phyloP scores from a whole-genome alignment of 345 rosid genomes.

The Eucalyptus shirleyi region DNA sequence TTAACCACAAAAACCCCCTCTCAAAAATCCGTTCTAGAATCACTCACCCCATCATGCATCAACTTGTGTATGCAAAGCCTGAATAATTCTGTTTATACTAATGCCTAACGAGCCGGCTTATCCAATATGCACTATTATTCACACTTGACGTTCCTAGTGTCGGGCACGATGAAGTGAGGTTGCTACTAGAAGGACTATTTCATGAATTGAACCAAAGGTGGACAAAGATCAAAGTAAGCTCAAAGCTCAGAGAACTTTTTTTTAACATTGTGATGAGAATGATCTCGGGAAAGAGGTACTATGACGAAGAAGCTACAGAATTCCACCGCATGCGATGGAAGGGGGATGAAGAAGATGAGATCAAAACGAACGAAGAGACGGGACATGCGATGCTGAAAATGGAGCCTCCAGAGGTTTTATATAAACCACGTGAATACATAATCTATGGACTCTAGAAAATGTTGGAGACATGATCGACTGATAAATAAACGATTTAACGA shows the following conservation, averaged over 20 bases:
- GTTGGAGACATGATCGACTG: too few species aligned
- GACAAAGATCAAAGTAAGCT: background rate
- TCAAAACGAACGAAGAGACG: conserved; percentile 27
- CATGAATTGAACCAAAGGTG: background rate
- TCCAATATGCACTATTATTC: background rate
- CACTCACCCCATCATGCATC: too few species aligned
- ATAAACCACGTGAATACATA: background rate
- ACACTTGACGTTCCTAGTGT: background rate
- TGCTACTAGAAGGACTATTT: background rate
- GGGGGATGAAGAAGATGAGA: conserved; percentile 11
- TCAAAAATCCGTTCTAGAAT: too few species aligned
- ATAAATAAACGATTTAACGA: too few species aligned
- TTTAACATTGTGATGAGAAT: background rate
- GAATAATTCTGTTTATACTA: background rate
- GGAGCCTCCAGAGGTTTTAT: conserved; percentile 11
- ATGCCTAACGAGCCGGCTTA: background rate
- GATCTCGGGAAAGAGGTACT: background rate
- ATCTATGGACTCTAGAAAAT: conserved; percentile 3
- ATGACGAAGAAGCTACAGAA: background rate
- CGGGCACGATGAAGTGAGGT: background rate
- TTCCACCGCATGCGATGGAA: conserved; percentile 3
- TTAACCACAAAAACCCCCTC: too few species aligned
- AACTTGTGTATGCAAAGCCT: background rate
- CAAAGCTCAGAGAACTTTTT: background rate
- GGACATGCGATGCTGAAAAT: conserved; percentile 29